Evolutionary conservation across 371 early-diverging fungal genomes (phyloP), one percentile per base, ranked within the genome.

Genomic region (Mucor saturninus): DNA sequence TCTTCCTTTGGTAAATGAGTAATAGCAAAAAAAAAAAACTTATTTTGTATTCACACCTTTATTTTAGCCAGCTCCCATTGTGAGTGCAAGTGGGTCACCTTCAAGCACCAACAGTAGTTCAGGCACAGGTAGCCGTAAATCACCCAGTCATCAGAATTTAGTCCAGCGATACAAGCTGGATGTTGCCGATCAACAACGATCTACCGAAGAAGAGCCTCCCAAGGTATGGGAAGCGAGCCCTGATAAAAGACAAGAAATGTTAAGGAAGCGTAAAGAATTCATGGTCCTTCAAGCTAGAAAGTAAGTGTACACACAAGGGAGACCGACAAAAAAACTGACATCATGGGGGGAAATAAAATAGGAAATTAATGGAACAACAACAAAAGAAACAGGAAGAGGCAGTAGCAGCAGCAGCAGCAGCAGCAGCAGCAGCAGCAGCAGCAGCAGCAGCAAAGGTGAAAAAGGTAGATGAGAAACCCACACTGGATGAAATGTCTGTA

Each of bases 271-370:
- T 50, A 95, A 95, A 74, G 94, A 93, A 68, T 88, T 84, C 66
- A 94, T 95, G 95, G 85, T 95, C 10, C 75, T 90, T 58, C 90
- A 92, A 74, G 95, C 95, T 31, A 87, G 94, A 73, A 87, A 87
- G 90, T 86, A 77, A 68, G 80, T 59, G 15, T 31, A 35, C 35
- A 4, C 35, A 35, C 35, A 35, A 35, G 8, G 21, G 21, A 21
- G 21, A 21, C 0, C 0, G 21, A 21, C 21, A 10, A 40, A 26
- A 28, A 11, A 14, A 57, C 4, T 21, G 21, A 21, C 21, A 21
- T 21, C 21, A 46, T 28, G 5, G n/a, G 21, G 21, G 3, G 30
- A 29, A 28, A 26, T 50, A 30, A 50, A 30, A 28, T 64, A 79
- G 77, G 48, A 80, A 75, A 69, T 64, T 77, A 58, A 46, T 66